Evolutionary conservation across 176 grass and related monocot species (phyloP).

Genomic region (Oryza brachyantha): DNA sequence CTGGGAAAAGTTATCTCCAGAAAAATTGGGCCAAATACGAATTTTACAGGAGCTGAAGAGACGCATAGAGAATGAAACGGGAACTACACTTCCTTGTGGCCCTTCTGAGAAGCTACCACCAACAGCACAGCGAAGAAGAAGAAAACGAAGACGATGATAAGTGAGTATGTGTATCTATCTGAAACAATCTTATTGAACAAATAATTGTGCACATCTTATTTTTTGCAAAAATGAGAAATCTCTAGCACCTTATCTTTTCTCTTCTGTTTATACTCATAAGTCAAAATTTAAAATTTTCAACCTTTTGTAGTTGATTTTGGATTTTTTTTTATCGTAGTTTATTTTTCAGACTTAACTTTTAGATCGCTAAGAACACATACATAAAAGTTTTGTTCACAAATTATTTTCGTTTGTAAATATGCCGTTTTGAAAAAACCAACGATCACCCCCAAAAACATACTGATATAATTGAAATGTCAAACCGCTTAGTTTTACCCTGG

Average conservation of each 20-base stretch:
- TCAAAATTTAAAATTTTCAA: too few species aligned
- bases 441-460: background rate
- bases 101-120: conserved; percentile 91
- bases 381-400: too few species aligned
- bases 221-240: background rate
- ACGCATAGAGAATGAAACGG: conserved; percentile 74
- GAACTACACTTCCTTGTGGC: conserved; percentile 62
- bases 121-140: conserved; percentile 52
- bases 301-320: too few species aligned
- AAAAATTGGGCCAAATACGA: conserved; percentile 79
- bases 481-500: background rate
- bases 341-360: too few species aligned
- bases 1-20: conserved; percentile 92
- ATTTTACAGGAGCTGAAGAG: conserved; percentile 79
- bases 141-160: background rate
- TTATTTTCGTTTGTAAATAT: too few species aligned
- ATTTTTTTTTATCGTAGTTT: too few species aligned
- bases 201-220: background rate
- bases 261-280: too few species aligned
- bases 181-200: conserved; percentile 8
- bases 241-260: background rate
- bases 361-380: too few species aligned
- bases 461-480: background rate
- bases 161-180: conserved; percentile 1
- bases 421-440: too few species aligned